Conservation (phyloP, 345 rosid genomes). For the Gossypium sturtianum region DNA sequence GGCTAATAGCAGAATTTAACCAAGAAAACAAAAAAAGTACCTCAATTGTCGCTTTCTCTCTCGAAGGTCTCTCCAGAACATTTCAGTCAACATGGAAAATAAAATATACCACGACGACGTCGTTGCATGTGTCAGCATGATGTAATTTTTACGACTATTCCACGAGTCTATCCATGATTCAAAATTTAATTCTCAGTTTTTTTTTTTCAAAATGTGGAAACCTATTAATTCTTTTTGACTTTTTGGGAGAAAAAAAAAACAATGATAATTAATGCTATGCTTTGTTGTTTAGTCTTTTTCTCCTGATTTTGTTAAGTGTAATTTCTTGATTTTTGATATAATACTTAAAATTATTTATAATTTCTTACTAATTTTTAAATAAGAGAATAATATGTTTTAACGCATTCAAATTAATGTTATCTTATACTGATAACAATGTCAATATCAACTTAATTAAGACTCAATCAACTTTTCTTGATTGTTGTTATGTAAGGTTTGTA, state of each 20-base stretch:
- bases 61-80: not conserved
- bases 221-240: no score
- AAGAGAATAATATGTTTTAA: accelerated
- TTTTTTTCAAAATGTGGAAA: no score
- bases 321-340: no score
- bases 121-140: not conserved
- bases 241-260: no score
- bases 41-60: not conserved
- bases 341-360: no score
- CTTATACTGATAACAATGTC: accelerated
- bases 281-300: no score
- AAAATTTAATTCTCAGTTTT: not conserved
- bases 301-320: accelerated
- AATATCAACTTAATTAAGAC: accelerated
- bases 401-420: accelerated
- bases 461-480: accelerated
- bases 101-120: not conserved
- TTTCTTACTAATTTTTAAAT: accelerated
- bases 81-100: not conserved
- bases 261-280: no score
- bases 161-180: not conserved
- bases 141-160: not conserved
- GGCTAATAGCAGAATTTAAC: not conserved
- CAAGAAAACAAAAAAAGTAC: not conserved
- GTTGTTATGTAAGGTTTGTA: no score